These are phyloP conservation scores for Daldinia sp. DNA, from an alignment of 2,329 filamentous ascomycete genomes.

Conservation along the genomic window DNA sequence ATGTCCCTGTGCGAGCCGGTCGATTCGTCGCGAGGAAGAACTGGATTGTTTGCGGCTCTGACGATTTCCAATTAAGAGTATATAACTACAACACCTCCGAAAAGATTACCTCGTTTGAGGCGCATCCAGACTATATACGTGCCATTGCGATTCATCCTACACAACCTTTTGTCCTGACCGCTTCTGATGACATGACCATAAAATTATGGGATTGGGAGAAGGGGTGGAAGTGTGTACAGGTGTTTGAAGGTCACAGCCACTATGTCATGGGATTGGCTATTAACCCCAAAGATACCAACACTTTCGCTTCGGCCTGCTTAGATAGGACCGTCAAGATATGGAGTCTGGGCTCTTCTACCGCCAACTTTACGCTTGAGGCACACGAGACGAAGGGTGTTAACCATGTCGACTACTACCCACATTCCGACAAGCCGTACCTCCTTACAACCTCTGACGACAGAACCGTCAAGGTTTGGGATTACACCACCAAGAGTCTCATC, in stretches of 20 bases:
- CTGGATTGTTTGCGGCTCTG: conserved; percentile 96
- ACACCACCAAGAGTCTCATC: conserved; percentile 97
- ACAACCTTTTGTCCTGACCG: conserved; percentile 94
- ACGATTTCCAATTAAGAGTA: conserved; percentile 88
- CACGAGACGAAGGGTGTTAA: conserved; percentile 98
- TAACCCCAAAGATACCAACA: conserved; percentile 97
- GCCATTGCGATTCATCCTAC: conserved; percentile 96
- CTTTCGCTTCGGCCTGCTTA: conserved; percentile 90
- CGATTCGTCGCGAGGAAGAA: conserved; percentile 98
- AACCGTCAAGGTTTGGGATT: conserved; percentile 99
- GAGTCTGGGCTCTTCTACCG: conserved; percentile 91
- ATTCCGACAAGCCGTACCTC: conserved; percentile 84
- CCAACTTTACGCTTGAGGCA: conserved; percentile 96
- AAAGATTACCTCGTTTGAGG: conserved; percentile 97
- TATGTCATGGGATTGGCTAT: conserved; percentile 97
- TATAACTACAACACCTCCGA: conserved; percentile 99
- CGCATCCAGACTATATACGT: conserved; percentile 97
- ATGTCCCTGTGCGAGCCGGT: conserved; percentile 96
- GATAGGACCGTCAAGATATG: conserved; percentile 98
- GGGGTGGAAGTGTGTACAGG: conserved; percentile 95
- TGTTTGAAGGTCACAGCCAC: conserved; percentile 96
- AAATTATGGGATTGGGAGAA: conserved; percentile 99
- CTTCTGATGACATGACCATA: conserved; percentile 96
- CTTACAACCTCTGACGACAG: conserved; percentile 96
- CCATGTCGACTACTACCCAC: conserved; percentile 90